Conservation (phyloP, 2,329 filamentous ascomycete genomes). For the Ascochyta clinopodiicola region DNA sequence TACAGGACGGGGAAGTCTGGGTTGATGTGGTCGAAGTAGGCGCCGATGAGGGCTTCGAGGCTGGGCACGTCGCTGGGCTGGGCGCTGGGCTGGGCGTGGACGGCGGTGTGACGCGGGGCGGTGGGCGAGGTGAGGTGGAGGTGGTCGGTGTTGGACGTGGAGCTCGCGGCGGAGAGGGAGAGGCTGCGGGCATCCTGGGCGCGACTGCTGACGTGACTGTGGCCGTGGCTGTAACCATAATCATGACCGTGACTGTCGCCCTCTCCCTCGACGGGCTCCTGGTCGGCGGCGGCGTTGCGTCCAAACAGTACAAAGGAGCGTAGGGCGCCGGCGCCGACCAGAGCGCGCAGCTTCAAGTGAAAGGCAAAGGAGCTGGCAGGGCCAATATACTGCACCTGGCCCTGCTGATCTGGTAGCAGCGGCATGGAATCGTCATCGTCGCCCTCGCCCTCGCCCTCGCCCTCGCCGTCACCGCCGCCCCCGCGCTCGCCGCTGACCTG, state of each 20-base stretch:
- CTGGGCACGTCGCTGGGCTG: conserved; percentile 25
- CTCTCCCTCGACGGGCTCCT: conserved; percentile 28
- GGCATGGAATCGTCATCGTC: conserved; percentile 47
- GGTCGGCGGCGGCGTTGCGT: conserved; percentile 48
- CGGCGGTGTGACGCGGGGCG: background rate
- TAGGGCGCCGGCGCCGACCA: conserved; percentile 44
- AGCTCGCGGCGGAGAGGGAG: conserved; percentile 25
- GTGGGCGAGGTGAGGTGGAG: conserved; percentile 29
- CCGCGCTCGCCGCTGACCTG: conserved; percentile 22
- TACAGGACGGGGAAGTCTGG: conserved; percentile 53
- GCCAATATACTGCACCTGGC: conserved; percentile 55
- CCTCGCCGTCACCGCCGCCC: conserved; percentile 20
- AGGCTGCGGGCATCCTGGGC: conserved; percentile 19
- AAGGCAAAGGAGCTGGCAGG: conserved; percentile 53
- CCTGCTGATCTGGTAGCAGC: conserved; percentile 52
- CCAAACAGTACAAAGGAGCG: conserved; percentile 52
- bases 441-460: conserved; percentile 28
- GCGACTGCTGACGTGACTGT: no score
- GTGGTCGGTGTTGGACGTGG: conserved; percentile 25
- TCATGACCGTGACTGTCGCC: background rate
- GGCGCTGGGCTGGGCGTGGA: background rate
- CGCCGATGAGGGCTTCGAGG: conserved; percentile 47
- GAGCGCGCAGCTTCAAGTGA: conserved; percentile 50
- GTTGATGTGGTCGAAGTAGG: conserved; percentile 53
- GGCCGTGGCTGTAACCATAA: no score